phyloP scores from a whole-genome alignment of 306 rosid species.

The Vigna mungo region DNA sequence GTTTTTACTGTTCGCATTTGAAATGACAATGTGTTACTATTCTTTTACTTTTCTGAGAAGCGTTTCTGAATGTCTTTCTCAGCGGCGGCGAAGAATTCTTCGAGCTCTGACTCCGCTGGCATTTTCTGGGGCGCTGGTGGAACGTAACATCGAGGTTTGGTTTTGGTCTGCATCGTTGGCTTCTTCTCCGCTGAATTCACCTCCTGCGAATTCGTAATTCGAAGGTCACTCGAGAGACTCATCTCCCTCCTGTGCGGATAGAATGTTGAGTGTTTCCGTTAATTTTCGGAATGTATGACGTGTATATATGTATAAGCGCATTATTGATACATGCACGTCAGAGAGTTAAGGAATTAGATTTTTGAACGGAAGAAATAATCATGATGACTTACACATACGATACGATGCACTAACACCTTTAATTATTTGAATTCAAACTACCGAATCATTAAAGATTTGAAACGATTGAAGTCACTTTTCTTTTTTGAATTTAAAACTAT shows the following conservation, averaged over 20 bases:
- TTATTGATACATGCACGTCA: slow-evolving; percentile 1
- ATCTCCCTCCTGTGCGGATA: slow-evolving; percentile 60
- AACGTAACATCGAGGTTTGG: slow-evolving; percentile 40
- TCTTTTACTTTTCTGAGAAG: slow-evolving; percentile 66
- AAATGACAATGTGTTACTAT: neutral
- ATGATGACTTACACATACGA: slow-evolving; percentile 7
- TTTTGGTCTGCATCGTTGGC: slow-evolving; percentile 8
- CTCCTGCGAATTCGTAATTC: slow-evolving; percentile 46
- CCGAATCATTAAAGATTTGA: slow-evolving; percentile 37
- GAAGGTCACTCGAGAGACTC: slow-evolving; percentile 60
- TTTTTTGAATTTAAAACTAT: neutral
- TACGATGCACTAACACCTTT: slow-evolving; percentile 20
- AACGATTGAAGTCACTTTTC: slow-evolving; percentile 19
- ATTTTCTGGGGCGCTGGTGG: slow-evolving; percentile 48
- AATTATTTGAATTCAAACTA: slow-evolving; percentile 40
- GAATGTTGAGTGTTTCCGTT: slow-evolving; percentile 1
- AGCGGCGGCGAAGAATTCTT: slow-evolving; percentile 75
- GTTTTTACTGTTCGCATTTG: neutral
- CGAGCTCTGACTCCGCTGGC: slow-evolving; percentile 70
- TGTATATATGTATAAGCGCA: neutral
- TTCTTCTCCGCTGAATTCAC: slow-evolving; percentile 49
- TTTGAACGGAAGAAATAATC: slow-evolving; percentile 9
- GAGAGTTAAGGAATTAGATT: slow-evolving; percentile 33
- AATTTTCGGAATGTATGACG: slow-evolving; percentile 1
- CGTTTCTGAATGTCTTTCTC: slow-evolving; percentile 70